Conservation (phyloP, 257 asterid species). For the Handroanthus guayacan region DNA sequence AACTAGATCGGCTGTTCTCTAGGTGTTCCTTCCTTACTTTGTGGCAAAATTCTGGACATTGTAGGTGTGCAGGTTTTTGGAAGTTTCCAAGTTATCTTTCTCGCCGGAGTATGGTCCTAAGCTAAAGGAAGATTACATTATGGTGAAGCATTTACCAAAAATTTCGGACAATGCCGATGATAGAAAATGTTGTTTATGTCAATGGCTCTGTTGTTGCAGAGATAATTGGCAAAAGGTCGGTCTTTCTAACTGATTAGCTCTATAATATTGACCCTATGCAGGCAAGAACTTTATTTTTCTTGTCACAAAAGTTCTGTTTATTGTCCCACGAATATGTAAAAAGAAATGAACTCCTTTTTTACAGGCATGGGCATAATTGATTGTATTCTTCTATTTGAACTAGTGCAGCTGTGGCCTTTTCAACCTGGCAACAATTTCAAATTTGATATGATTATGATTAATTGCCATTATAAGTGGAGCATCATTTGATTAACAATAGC, state of each 20-base stretch:
- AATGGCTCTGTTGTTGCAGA: slow-evolving; percentile 81
- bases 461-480: not conserved
- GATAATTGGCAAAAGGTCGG: slow-evolving; percentile 95
- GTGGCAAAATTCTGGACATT: slow-evolving; percentile 27
- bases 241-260: slow-evolving; percentile 31
- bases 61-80: slow-evolving; percentile 92
- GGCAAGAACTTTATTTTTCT: not conserved
- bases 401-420: not conserved
- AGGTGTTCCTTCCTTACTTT: slow-evolving; percentile 22
- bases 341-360: slow-evolving; percentile 10
- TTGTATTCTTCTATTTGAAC: not conserved
- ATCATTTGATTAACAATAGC: not conserved
- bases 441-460: slow-evolving; percentile 1
- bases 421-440: not conserved
- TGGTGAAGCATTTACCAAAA: slow-evolving; percentile 89
- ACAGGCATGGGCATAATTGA: slow-evolving; percentile 3
- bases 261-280: slow-evolving; percentile 1
- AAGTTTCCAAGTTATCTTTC: slow-evolving; percentile 89
- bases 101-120: slow-evolving; percentile 95
- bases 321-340: slow-evolving; percentile 6
- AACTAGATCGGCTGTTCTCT: slow-evolving; percentile 19
- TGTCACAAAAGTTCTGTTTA: not conserved
- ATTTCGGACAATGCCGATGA: slow-evolving; percentile 47
- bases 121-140: slow-evolving; percentile 85
- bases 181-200: slow-evolving; percentile 68